Conservation (phyloP, 768 basidiomycete genomes). For the Mycena galopus region DNA sequence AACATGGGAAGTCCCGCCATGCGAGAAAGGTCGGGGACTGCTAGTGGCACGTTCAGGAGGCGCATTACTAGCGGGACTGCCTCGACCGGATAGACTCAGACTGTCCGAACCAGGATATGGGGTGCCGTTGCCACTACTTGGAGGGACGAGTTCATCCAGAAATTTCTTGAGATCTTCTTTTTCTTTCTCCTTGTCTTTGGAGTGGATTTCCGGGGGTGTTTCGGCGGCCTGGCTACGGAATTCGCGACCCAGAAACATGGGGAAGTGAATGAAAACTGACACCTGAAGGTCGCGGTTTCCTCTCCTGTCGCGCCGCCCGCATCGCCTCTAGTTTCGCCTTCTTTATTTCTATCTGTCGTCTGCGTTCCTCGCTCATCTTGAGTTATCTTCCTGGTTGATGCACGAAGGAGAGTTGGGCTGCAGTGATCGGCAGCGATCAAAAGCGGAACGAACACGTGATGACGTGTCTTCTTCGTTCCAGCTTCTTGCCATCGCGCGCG, state of each 20-base stretch:
- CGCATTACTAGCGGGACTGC: constrained; percentile 79
- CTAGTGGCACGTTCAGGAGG: constrained; percentile 62
- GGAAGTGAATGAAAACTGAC: constrained; percentile 41
- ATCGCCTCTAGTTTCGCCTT: constrained; percentile 88
- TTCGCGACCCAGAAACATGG: constrained; percentile 3
- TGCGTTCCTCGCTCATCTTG: constrained; percentile 71
- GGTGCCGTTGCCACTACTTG: constrained; percentile 76
- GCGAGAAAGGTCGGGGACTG: constrained; percentile 37
- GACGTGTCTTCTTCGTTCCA: background rate
- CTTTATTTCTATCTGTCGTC: constrained; percentile 94
- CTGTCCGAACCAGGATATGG: constrained; percentile 71
- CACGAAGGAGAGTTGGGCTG: background rate
- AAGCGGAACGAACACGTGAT: background rate
- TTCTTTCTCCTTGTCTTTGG: constrained; percentile 73
- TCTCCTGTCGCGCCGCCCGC: constrained; percentile 79
- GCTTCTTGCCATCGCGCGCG: no score
- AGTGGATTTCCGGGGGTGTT: constrained; percentile 53
- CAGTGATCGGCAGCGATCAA: background rate
- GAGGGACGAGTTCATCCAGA: constrained; percentile 63
- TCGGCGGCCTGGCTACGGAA: constrained; percentile 48
- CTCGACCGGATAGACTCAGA: constrained; percentile 61
- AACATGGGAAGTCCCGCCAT: constrained; percentile 71
- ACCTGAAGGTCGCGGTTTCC: constrained; percentile 60
- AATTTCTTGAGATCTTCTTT: constrained; percentile 75
- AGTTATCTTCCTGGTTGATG: background rate